These are phyloP conservation scores for Mycotypha africana DNA, from an alignment of 371 early-diverging fungal species.

Conservation along the genomic window DNA sequence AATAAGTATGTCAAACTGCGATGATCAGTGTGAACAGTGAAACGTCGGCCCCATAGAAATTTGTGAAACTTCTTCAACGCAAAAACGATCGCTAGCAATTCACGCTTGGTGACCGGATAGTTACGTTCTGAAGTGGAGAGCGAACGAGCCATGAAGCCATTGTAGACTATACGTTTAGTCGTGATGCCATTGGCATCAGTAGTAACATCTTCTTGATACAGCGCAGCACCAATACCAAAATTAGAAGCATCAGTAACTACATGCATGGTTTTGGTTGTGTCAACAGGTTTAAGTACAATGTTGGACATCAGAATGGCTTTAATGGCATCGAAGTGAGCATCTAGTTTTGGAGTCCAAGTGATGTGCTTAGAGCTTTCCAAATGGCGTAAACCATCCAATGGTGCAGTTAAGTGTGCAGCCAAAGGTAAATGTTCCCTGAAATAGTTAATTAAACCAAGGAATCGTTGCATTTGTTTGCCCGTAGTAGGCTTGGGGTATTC, in stretches of 20 bases:
- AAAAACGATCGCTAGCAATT: constrained; percentile 9
- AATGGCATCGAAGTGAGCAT: constrained; percentile 2
- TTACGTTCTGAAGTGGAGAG: neutral
- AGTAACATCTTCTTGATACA: too few relatives aligned
- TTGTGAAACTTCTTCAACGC: constrained; percentile 21
- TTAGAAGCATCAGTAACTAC: constrained; percentile 40
- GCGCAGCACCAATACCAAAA: constrained; percentile 25
- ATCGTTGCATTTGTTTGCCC: constrained; percentile 7
- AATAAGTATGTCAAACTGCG: too few relatives aligned
- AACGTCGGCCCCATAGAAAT: constrained; percentile 23
- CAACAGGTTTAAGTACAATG: constrained; percentile 14
- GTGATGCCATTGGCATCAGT: too few relatives aligned
- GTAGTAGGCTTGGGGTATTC: constrained; percentile 3
- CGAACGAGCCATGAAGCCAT: constrained; percentile 12
- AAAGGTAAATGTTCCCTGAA: constrained; percentile 15
- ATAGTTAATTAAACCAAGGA: constrained; percentile 18
- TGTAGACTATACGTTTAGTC: constrained; percentile 3
- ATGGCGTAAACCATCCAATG: constrained; percentile 14
- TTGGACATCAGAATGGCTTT: neutral
- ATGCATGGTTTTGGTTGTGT: constrained; percentile 17
- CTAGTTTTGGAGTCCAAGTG: constrained; percentile 6
- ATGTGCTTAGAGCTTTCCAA: neutral
- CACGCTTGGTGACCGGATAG: neutral
- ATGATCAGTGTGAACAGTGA: constrained; percentile 19
- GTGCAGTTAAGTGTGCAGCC: constrained; percentile 9